phyloP scores from a whole-genome alignment of 345 rosid genomes.

The Brassica carinata region DNA sequence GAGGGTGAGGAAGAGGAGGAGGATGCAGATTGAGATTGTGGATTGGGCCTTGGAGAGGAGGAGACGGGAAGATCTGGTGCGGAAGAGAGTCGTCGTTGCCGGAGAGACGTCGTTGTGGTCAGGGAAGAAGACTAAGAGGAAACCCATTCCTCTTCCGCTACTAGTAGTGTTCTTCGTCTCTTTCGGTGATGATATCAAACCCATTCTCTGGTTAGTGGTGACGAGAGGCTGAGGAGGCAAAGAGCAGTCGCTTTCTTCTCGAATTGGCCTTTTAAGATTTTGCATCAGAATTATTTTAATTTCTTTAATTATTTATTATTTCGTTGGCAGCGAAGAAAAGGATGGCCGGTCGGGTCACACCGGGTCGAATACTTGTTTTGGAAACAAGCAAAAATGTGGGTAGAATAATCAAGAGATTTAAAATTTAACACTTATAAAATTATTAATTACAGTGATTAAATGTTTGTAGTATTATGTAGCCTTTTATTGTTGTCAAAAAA shows the following conservation, averaged over 20 bases:
- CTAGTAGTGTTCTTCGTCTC: constrained; percentile 29
- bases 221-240: constrained; percentile 12
- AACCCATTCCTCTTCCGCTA: constrained; percentile 56
- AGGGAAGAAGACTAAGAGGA: constrained; percentile 83
- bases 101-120: constrained; percentile 38
- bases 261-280: constrained; percentile 1
- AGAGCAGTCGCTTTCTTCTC: constrained; percentile 9
- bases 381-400: not conserved
- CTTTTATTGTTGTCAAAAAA: not conserved
- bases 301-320: not conserved
- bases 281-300: not conserved
- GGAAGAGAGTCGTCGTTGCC: constrained; percentile 49
- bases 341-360: not conserved
- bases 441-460: not conserved
- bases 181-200: constrained; percentile 36
- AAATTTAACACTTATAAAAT: not conserved
- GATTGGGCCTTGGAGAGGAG: constrained; percentile 73
- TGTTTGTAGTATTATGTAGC: not conserved
- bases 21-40: constrained; percentile 76
- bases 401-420: not conserved
- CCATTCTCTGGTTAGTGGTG: constrained; percentile 30
- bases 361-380: not conserved
- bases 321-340: not conserved
- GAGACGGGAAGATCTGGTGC: constrained; percentile 40
- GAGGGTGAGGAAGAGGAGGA: constrained; percentile 66